Conservation (phyloP, 2,329 filamentous ascomycete genomes). For the Bertia moriformis region DNA sequence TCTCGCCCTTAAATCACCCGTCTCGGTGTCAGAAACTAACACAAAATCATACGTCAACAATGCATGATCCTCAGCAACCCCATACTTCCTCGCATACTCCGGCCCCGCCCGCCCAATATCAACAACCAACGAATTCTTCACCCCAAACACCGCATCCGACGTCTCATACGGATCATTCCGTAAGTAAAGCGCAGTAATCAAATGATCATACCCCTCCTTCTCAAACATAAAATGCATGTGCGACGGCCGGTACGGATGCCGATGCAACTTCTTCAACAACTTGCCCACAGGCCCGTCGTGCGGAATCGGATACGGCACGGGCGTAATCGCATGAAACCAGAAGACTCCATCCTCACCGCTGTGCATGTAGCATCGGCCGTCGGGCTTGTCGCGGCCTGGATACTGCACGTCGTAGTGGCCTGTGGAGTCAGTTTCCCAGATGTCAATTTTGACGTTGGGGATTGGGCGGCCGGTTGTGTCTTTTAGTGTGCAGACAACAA, state of each 20-base stretch:
- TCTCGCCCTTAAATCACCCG: slow-evolving; percentile 47
- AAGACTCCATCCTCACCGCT: slow-evolving; percentile 61
- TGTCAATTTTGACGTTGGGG: slow-evolving; percentile 55
- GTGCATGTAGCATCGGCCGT: slow-evolving; percentile 58
- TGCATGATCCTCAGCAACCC: slow-evolving; percentile 44
- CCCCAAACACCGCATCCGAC: slow-evolving; percentile 41
- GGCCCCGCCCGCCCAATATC: slow-evolving; percentile 3
- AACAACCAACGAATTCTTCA: slow-evolving; percentile 2
- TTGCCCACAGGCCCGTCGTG: slow-evolving; percentile 72
- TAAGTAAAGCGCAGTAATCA: slow-evolving; percentile 74
- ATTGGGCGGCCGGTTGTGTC: slow-evolving; percentile 51
- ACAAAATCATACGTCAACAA: slow-evolving; percentile 65
- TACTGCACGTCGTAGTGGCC: slow-evolving; percentile 76
- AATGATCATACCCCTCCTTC: slow-evolving; percentile 61
- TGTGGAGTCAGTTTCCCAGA: slow-evolving; percentile 74
- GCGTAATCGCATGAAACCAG: slow-evolving; percentile 74
- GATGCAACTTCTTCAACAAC: slow-evolving; percentile 46
- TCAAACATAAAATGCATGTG: slow-evolving; percentile 87
- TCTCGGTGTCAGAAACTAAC: slow-evolving; percentile 57
- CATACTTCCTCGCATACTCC: slow-evolving; percentile 4
- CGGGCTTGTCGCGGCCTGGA: slow-evolving; percentile 43
- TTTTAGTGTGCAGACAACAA: slow-evolving; percentile 60
- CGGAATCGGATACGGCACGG: slow-evolving; percentile 74
- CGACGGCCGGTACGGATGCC: slow-evolving; percentile 65
- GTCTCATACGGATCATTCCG: slow-evolving; percentile 69